phyloP scores from a whole-genome alignment of 495 filamentous ascomycete species.

The Xylaria cubensis region DNA sequence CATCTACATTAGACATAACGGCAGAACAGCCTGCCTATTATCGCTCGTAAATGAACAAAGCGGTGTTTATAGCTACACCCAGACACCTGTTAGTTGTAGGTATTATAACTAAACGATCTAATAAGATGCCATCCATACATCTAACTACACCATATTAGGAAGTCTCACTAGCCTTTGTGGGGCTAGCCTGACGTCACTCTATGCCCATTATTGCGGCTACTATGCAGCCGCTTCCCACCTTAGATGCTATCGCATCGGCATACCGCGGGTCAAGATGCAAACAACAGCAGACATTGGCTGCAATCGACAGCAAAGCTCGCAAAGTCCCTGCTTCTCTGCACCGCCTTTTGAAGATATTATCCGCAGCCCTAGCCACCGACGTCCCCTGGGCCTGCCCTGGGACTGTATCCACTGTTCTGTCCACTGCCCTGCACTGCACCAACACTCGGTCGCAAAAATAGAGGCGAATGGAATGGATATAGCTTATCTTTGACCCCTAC shows the following conservation, averaged over 20 bases:
- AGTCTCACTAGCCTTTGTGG: slow-evolving; percentile 1
- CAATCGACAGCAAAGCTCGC: background rate
- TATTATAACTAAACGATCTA: background rate
- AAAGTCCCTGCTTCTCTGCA: background rate
- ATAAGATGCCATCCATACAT: background rate
- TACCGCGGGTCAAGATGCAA: slow-evolving; percentile 6
- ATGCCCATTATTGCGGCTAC: slow-evolving; percentile 15
- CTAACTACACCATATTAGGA: background rate
- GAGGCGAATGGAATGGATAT: background rate
- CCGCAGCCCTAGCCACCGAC: background rate
- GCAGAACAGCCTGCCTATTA: background rate
- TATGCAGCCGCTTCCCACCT: slow-evolving; percentile 1
- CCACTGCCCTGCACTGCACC: background rate
- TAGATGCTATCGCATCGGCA: background rate
- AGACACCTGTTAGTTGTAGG: background rate
- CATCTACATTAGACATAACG: background rate
- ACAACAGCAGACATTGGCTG: background rate
- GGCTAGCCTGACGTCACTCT: slow-evolving; percentile 17
- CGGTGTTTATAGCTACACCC: background rate
- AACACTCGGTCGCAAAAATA: background rate
- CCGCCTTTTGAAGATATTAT: background rate
- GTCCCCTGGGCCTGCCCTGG: background rate
- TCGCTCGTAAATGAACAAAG: background rate
- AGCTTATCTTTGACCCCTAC: slow-evolving; percentile 5
- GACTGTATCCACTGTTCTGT: background rate